Conservation (phyloP, 2,329 filamentous ascomycete genomes). For the Scolecobasidium constrictum region DNA sequence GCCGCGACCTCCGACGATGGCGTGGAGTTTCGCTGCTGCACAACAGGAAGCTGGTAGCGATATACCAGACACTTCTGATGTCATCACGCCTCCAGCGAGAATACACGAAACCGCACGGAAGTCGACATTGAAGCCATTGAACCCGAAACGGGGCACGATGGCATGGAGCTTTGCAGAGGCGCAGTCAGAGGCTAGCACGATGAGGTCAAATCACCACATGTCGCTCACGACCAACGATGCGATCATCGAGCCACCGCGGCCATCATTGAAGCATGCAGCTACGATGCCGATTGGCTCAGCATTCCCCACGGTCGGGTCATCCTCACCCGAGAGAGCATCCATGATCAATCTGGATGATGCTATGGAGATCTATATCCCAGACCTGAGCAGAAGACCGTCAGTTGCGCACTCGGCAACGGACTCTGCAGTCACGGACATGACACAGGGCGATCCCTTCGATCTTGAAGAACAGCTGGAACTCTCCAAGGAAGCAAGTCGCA, state of each 20-base stretch:
- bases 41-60: slow-evolving; percentile 1
- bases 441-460: slow-evolving; percentile 38
- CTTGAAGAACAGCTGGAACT: slow-evolving; percentile 34
- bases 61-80: slow-evolving; percentile 10
- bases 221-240: slow-evolving; percentile 2
- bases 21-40: slow-evolving; percentile 20
- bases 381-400: slow-evolving; percentile 28
- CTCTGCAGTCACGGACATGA: slow-evolving; percentile 25
- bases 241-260: slow-evolving; percentile 19
- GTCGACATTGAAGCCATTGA: slow-evolving; percentile 1
- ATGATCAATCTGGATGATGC: slow-evolving; percentile 34
- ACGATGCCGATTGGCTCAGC: slow-evolving; percentile 30
- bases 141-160: slow-evolving; percentile 30
- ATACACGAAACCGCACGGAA: slow-evolving; percentile 8
- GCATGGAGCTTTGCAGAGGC: slow-evolving; percentile 36
- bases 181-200: slow-evolving; percentile 23
- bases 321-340: slow-evolving; percentile 26
- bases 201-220: slow-evolving; percentile 18
- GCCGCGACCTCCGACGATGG: slow-evolving; percentile 25
- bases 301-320: slow-evolving; percentile 21
- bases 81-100: slow-evolving; percentile 8
- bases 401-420: slow-evolving; percentile 26
- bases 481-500: slow-evolving; percentile 25
- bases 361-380: slow-evolving; percentile 23
- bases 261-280: slow-evolving; percentile 28